A percentile compares a stretch with the other conserved stretches of the same genome.
Evolutionary conservation across 1,139 yeast genomes (phyloP).

Genomic region (Yamadazyma diospyri): DNA sequence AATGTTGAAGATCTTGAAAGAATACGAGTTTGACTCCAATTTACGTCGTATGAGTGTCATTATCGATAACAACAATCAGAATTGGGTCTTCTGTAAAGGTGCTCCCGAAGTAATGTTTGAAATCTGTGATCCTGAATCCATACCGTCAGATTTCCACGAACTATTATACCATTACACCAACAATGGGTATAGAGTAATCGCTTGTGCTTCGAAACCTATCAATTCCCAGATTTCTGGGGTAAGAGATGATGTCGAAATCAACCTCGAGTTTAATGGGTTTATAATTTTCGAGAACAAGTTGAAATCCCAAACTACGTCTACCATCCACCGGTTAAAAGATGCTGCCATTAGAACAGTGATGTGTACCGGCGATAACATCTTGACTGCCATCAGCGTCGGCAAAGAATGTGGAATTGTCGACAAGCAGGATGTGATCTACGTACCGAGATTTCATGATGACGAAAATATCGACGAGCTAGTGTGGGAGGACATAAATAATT

Average conservation of each 20-base stretch:
- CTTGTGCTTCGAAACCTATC: conserved; percentile 70
- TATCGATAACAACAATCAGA: conserved; percentile 31
- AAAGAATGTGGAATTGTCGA: conserved; percentile 72
- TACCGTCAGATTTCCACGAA: conserved; percentile 75
- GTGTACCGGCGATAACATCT: conserved; percentile 97
- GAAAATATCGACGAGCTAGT: conserved; percentile 32
- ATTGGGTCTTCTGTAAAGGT: conserved; percentile 75
- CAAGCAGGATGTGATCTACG: conserved; percentile 47
- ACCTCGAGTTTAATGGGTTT: conserved; percentile 76
- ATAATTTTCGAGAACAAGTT: conserved; percentile 89
- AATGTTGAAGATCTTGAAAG: conserved; percentile 53
- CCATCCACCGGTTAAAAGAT: conserved; percentile 51
- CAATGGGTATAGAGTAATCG: conserved; percentile 91
- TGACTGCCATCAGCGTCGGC: conserved; percentile 93
- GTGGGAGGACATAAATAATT: conserved; percentile 67
- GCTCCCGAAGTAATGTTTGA: conserved; percentile 95
- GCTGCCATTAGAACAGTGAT: conserved; percentile 82
- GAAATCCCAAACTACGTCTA: conserved; percentile 62
- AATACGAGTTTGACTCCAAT: conserved; percentile 81
- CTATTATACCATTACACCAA: conserved; percentile 82
- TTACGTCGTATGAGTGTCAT: conserved; percentile 90
- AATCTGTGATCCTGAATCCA: conserved; percentile 63
- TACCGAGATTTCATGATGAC: conserved; percentile 57
- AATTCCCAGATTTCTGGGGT: conserved; percentile 8
- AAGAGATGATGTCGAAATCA: conserved; percentile 65